These are phyloP conservation scores for Aspergillus wentii DNA, from an alignment of 495 filamentous ascomycete genomes.

Conservation along the genomic window DNA sequence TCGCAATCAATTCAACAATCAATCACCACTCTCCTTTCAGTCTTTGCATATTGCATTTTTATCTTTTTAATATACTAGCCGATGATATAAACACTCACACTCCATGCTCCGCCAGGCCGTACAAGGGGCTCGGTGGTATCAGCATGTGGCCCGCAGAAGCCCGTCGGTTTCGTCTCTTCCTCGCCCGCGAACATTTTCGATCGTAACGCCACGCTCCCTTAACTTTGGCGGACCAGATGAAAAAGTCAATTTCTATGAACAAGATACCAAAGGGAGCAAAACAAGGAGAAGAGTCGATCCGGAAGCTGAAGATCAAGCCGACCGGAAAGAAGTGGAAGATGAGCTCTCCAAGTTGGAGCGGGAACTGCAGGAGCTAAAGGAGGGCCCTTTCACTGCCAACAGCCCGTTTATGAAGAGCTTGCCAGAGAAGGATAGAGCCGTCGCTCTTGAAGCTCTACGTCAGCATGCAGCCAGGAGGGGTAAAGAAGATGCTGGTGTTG, in stretches of 20 bases:
- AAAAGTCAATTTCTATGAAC: conserved; percentile 42
- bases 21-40: background rate
- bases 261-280: conserved; percentile 28
- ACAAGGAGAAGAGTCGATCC: conserved; percentile 37
- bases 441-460: conserved; percentile 37
- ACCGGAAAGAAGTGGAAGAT: conserved; percentile 38
- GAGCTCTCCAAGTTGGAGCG: conserved; percentile 47
- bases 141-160: conserved; percentile 32
- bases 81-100: conserved; percentile 27
- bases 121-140: conserved; percentile 42
- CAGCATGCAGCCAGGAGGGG: conserved; percentile 35
- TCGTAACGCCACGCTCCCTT: conserved; percentile 27
- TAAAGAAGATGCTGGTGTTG: conserved; percentile 13
- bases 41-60: too few relatives aligned
- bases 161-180: conserved; percentile 16
- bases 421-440: conserved; percentile 33
- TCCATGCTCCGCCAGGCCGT: conserved; percentile 47
- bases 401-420: conserved; percentile 37
- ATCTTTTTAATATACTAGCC: conserved; percentile 6
- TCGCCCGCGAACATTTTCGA: conserved; percentile 29
- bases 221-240: conserved; percentile 38
- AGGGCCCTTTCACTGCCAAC: conserved; percentile 38
- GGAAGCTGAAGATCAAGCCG: conserved; percentile 47
- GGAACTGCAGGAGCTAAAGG: conserved; percentile 44
- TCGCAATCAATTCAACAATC: background rate